Base-by-base conservation (phyloP, 2,329 filamentous ascomycete species). In the Huntiella abstrusa region DNA sequence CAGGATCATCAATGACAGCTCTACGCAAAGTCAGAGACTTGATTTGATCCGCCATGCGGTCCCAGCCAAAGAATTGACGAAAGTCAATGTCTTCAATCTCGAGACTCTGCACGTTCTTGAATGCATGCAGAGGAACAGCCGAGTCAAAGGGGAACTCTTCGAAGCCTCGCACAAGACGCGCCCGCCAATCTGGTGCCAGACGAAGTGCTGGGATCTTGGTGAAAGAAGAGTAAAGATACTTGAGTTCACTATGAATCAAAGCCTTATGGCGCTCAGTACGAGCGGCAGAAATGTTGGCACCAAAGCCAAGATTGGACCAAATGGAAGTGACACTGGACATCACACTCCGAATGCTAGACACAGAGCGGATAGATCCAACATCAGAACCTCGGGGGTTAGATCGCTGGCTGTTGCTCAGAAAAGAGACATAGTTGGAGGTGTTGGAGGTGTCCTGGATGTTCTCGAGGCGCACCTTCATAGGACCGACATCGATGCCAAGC, bases 71-170 rank as follows among this genome's bases (percentile, higher is more conserved):
- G 64, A 96, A 95, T 55, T 94, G 87, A 51, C 91, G 77, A 59
- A 94, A 95, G 62, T 98, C 91, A 58, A 96, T 81, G 63, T 92
- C 87, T 64, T 80, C 87, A 45, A 98, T 83, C 61, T 98, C 91
- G 52, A 98, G 70, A 16, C 85, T 82, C 62, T 88, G 88, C 46
- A 96, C 68, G 55, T 96, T 98, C 65, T 98, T 96, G 73, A 98
- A 96, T 6, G 83, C 83, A 60, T 93, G 81, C n/a, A 98, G 69
- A 15, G 91, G 91, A 28, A 98, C 91, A 15, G 91, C 91, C 17
- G 85, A 94, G 62, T 98, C 91, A 61, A 96, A 95, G 2, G 91
- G 91, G 54, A 96, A 98, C 62, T 95, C 88, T 62, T 98, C 91
- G 58, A 91, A 96, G 22, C 88, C 88, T 53, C 80, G 75, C 54